phyloP scores from a whole-genome alignment of 1,139 yeast species.

The Debaryomyces sp. region DNA sequence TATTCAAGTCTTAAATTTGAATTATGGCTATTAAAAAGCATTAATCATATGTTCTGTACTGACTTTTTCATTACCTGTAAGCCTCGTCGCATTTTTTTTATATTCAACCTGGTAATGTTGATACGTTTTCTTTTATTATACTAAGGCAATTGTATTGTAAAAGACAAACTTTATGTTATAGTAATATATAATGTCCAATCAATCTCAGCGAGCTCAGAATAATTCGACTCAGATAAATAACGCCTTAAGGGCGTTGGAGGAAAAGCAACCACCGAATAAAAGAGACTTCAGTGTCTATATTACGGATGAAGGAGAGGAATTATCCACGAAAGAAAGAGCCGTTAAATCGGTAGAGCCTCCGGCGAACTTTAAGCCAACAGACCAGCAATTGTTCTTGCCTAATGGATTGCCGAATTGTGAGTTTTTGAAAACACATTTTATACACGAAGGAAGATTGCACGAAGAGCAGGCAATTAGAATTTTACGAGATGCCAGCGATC shows the following conservation, averaged over 20 bases:
- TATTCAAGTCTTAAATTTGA: background rate
- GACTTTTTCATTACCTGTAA: background rate
- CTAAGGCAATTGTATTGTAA: background rate
- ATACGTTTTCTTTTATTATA: conserved; percentile 2
- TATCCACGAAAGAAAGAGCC: conserved; percentile 71
- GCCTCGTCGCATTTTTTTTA: conserved; percentile 5
- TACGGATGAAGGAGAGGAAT: conserved; percentile 68
- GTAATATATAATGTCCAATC: conserved; percentile 5
- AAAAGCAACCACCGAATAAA: conserved; percentile 36
- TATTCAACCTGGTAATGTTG: background rate
- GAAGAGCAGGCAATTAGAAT: conserved; percentile 75
- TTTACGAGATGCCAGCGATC: conserved; percentile 64
- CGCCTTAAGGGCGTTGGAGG: conserved; percentile 73
- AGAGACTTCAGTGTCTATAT: conserved; percentile 58
- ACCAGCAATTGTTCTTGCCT: conserved; percentile 63
- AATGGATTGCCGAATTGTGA: conserved; percentile 73
- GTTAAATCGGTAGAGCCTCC: conserved; percentile 70
- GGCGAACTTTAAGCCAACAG: conserved; percentile 64
- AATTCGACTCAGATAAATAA: conserved; percentile 68
- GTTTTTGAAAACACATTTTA: conserved; percentile 74
- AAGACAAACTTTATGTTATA: background rate
- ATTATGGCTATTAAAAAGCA: background rate
- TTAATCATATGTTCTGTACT: background rate
- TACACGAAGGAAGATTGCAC: conserved; percentile 76
- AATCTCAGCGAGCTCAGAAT: conserved; percentile 17